phyloP scores from a whole-genome alignment of 2,329 filamentous ascomycete species.

The Teratosphaeriaceae sp. region DNA sequence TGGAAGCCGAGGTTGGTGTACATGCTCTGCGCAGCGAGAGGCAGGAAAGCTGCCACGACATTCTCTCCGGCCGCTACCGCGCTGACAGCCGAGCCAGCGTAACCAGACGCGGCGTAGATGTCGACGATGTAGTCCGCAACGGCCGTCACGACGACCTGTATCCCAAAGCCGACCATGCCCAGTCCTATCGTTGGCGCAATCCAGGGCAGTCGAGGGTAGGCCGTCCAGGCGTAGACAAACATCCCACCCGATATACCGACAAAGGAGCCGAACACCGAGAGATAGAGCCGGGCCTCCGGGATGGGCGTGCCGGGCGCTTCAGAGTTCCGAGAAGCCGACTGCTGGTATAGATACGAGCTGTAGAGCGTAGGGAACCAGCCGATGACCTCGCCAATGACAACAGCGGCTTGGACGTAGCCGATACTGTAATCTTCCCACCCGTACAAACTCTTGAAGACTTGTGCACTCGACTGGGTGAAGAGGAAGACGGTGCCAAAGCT shows the following conservation, averaged over 20 bases:
- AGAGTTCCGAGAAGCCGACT: conserved; percentile 33
- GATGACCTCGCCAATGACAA: conserved; percentile 41
- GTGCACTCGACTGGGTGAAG: conserved; percentile 43
- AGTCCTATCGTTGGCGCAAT: conserved; percentile 43
- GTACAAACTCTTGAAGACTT: conserved; percentile 37
- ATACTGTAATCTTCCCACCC: conserved; percentile 35
- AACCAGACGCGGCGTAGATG: conserved; percentile 39
- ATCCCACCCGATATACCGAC: conserved; percentile 43
- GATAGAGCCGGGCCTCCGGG: conserved; percentile 42
- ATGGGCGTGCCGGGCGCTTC: conserved; percentile 31
- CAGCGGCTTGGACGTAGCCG: conserved; percentile 40
- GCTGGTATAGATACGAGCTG: conserved; percentile 33
- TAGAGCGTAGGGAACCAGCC: conserved; percentile 33
- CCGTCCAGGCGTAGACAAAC: conserved; percentile 47
- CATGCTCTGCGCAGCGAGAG: conserved; percentile 42
- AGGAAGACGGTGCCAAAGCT: conserved; percentile 43
- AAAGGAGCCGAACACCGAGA: conserved; percentile 38
- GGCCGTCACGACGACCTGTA: conserved; percentile 40
- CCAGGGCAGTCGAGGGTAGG: conserved; percentile 39
- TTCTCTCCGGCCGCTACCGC: conserved; percentile 46
- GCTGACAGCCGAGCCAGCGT: conserved; percentile 44
- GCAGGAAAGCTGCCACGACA: conserved; percentile 41
- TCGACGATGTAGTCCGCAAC: conserved; percentile 46
- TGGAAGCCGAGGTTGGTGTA: conserved; percentile 43
- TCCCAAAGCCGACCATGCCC: conserved; percentile 44